These are phyloP conservation scores for Coniochaeta hoffmannii DNA, from an alignment of 2,329 filamentous ascomycete species.

Conservation along the genomic window DNA sequence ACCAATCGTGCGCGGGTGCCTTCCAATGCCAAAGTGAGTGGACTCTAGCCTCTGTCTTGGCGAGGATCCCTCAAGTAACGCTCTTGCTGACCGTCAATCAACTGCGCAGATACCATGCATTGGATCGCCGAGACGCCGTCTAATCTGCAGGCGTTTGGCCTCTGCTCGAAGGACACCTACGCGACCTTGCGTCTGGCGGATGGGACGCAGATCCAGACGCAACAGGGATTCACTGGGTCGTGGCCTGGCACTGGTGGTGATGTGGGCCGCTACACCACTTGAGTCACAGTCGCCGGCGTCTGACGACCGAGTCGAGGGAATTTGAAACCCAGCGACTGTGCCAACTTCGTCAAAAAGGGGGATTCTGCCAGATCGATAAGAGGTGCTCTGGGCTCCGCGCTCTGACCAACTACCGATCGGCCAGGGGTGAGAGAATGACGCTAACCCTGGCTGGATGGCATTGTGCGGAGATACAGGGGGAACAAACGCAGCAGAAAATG, in stretches of 20 bases:
- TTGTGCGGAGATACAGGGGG: too few species aligned
- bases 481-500: too few species aligned
- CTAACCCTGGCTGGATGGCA: too few species aligned
- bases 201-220: slow-evolving; percentile 22
- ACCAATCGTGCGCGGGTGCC: slow-evolving; percentile 24
- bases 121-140: slow-evolving; percentile 28
- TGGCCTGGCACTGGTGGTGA: slow-evolving; percentile 24
- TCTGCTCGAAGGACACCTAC: slow-evolving; percentile 31
- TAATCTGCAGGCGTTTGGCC: slow-evolving; percentile 31
- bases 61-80: background rate
- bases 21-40: slow-evolving; percentile 26
- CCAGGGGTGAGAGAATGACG: too few species aligned
- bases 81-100: background rate
- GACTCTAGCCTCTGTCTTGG: background rate
- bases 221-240: slow-evolving; percentile 25
- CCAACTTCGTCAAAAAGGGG: too few species aligned
- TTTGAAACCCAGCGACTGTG: too few species aligned
- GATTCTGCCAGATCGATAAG: too few species aligned
- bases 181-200: slow-evolving; percentile 27
- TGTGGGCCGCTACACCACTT: slow-evolving; percentile 27
- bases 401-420: too few species aligned
- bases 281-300: too few species aligned
- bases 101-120: slow-evolving; percentile 26
- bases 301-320: too few species aligned
- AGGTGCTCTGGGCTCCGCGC: too few species aligned